phyloP scores from a whole-genome alignment of 495 filamentous ascomycete species.

The Hamigera avellanea region DNA sequence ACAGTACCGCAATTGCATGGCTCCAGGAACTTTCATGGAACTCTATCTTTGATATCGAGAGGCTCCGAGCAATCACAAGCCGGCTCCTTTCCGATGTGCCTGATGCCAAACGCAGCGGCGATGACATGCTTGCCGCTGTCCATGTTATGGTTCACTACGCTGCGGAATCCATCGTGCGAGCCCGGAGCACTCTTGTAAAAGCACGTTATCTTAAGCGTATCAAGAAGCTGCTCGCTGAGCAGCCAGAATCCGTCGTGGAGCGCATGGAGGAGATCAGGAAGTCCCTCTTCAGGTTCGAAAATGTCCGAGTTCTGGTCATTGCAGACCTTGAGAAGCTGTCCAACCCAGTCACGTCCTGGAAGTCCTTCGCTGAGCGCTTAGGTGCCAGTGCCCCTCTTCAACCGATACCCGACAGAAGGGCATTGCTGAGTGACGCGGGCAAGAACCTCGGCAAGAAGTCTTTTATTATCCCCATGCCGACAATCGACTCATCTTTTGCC shows the following conservation, averaged over 20 bases:
- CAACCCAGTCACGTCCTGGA: slow-evolving; percentile 78
- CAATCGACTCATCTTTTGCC: slow-evolving; percentile 87
- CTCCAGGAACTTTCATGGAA: slow-evolving; percentile 76
- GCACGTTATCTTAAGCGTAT: slow-evolving; percentile 79
- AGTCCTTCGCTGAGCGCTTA: slow-evolving; percentile 43
- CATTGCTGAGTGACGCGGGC: slow-evolving; percentile 61
- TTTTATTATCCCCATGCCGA: slow-evolving; percentile 79
- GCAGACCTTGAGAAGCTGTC: slow-evolving; percentile 67
- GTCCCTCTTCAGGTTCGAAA: slow-evolving; percentile 64
- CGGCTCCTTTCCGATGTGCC: slow-evolving; percentile 89
- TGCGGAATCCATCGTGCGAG: slow-evolving; percentile 59
- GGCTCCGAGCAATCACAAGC: slow-evolving; percentile 72
- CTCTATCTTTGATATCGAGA: slow-evolving; percentile 70
- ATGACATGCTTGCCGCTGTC: slow-evolving; percentile 55
- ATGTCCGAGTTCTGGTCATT: slow-evolving; percentile 74
- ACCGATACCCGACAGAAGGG: slow-evolving; percentile 46
- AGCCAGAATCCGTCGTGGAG: slow-evolving; percentile 57
- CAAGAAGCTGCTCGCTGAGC: slow-evolving; percentile 57
- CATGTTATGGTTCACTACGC: slow-evolving; percentile 70
- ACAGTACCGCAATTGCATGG: slow-evolving; percentile 73
- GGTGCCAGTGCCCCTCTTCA: slow-evolving; percentile 35
- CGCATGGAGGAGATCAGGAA: slow-evolving; percentile 67
- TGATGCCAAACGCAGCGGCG: slow-evolving; percentile 80
- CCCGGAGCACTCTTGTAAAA: slow-evolving; percentile 75
- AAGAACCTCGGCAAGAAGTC: slow-evolving; percentile 58